Evolutionary conservation across 805 yeast genomes (phyloP).

Genomic region (Schwanniomyces pseudopolymorphus): DNA sequence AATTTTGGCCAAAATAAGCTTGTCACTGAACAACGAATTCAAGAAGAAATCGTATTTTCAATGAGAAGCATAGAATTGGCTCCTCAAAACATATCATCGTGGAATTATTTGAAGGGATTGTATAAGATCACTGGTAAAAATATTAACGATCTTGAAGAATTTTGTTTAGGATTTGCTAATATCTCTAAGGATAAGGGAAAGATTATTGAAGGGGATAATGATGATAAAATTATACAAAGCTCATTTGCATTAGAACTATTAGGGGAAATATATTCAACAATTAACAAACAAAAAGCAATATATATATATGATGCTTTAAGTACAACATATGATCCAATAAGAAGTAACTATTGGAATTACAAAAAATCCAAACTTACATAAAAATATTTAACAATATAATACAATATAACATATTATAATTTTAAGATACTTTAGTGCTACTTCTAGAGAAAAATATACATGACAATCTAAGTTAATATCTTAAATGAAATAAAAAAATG

Average conservation of each 20-base stretch:
- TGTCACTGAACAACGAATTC: slow-evolving; percentile 17
- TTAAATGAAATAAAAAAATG: slow-evolving; percentile 25
- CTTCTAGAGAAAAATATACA: no score
- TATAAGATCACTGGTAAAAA: slow-evolving; percentile 25
- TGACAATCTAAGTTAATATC: background rate
- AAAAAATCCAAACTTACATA: slow-evolving; percentile 19
- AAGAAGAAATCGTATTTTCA: slow-evolving; percentile 55
- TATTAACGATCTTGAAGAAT: slow-evolving; percentile 40
- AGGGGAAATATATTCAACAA: slow-evolving; percentile 46
- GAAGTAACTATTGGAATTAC: slow-evolving; percentile 62
- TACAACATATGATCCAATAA: slow-evolving; percentile 56
- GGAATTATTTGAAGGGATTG: slow-evolving; percentile 79
- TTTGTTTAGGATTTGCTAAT: slow-evolving; percentile 45
- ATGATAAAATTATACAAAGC: slow-evolving; percentile 35
- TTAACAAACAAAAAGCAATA: slow-evolving; percentile 31
- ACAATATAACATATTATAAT: no score
- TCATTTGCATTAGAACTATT: slow-evolving; percentile 65
- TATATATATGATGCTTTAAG: slow-evolving; percentile 53
- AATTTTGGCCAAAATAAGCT: slow-evolving; percentile 22
- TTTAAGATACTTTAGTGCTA: no score
- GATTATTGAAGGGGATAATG: slow-evolving; percentile 13
- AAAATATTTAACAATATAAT: background rate
- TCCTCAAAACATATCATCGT: slow-evolving; percentile 80
- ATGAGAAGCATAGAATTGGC: slow-evolving; percentile 50
- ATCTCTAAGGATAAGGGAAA: slow-evolving; percentile 12